A percentile compares a stretch with the other conserved stretches of the same genome.
These are phyloP conservation scores for Pleurotus tuber-regium DNA, from an alignment of 768 basidiomycete species.

Conservation along the genomic window DNA sequence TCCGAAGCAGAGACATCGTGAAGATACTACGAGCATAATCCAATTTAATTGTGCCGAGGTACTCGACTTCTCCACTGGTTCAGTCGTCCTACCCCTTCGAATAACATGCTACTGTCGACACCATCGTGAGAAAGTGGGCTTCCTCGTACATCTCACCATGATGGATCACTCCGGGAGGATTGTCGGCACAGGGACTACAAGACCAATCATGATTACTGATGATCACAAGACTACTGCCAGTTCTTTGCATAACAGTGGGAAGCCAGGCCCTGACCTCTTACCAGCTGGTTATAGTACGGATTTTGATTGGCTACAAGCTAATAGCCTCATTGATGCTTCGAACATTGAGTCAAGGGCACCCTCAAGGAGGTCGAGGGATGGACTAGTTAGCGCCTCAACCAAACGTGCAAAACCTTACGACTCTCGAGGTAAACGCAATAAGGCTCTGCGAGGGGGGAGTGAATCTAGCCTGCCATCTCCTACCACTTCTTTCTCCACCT, in stretches of 20 bases:
- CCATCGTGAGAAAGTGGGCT: slow-evolving; percentile 95
- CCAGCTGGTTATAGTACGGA: slow-evolving; percentile 24
- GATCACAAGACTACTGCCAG: slow-evolving; percentile 82
- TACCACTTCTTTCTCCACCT: slow-evolving; percentile 39
- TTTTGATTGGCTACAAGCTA: slow-evolving; percentile 49
- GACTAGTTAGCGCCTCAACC: slow-evolving; percentile 32
- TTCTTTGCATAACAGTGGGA: not conserved
- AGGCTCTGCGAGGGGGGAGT: slow-evolving; percentile 52
- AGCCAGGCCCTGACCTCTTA: not conserved
- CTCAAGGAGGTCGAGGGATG: slow-evolving; percentile 51
- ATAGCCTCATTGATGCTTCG: slow-evolving; percentile 25
- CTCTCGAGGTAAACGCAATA: slow-evolving; percentile 38
- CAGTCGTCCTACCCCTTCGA: slow-evolving; percentile 85
- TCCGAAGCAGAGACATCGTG: slow-evolving; percentile 46
- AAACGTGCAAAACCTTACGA: slow-evolving; percentile 76
- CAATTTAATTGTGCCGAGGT: slow-evolving; percentile 94
- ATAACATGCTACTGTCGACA: slow-evolving; percentile 99
- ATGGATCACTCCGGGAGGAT: slow-evolving; percentile 75
- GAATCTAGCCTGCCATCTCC: slow-evolving; percentile 49
- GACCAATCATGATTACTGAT: slow-evolving; percentile 98
- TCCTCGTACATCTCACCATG: slow-evolving; percentile 87
- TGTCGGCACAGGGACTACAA: slow-evolving; percentile 78
- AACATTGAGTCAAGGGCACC: slow-evolving; percentile 34
- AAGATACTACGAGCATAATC: slow-evolving; percentile 82
- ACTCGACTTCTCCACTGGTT: slow-evolving; percentile 85